Evolutionary conservation across 805 yeast genomes (phyloP).

Genomic region (Lipomyces sp.): DNA sequence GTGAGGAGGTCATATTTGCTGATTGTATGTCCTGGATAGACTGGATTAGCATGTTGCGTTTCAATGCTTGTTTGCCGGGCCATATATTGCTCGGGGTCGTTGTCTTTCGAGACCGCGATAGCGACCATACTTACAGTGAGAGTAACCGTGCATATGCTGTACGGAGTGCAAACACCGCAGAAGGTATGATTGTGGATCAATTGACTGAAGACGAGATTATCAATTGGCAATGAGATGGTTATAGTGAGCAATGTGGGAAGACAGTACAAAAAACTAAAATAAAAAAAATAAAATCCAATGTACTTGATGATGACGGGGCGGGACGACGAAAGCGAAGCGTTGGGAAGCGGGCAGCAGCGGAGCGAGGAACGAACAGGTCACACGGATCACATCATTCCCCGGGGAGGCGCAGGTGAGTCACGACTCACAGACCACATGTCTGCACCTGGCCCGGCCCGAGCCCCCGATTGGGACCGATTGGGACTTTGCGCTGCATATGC

Average conservation of each 20-base stretch:
- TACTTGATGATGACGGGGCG: neutral
- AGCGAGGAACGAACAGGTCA: slow-evolving; percentile 8
- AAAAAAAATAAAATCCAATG: neutral
- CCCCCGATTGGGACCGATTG: neutral
- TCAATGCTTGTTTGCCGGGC: neutral
- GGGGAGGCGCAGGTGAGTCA: neutral
- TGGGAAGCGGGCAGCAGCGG: slow-evolving; percentile 8
- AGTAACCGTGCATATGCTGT: slow-evolving; percentile 13
- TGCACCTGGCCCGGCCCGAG: neutral
- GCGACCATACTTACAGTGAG: slow-evolving; percentile 14
- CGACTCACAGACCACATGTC: slow-evolving; percentile 12
- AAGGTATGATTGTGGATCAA: neutral
- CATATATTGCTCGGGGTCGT: too few relatives aligned
- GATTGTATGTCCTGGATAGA: slow-evolving; percentile 16
- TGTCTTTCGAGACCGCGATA: neutral
- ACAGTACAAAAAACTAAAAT: too few relatives aligned
- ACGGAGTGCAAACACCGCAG: neutral
- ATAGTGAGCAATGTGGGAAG: too few relatives aligned
- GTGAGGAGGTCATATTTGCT: slow-evolving; percentile 20
- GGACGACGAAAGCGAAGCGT: neutral
- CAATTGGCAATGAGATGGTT: too few relatives aligned
- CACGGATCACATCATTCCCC: slow-evolving; percentile 7
- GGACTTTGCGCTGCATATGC: too few relatives aligned
- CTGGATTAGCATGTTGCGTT: neutral
- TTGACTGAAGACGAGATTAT: neutral